Conservation (phyloP, 108 stramenopile species). For the Cyclotella kingstonii region DNA sequence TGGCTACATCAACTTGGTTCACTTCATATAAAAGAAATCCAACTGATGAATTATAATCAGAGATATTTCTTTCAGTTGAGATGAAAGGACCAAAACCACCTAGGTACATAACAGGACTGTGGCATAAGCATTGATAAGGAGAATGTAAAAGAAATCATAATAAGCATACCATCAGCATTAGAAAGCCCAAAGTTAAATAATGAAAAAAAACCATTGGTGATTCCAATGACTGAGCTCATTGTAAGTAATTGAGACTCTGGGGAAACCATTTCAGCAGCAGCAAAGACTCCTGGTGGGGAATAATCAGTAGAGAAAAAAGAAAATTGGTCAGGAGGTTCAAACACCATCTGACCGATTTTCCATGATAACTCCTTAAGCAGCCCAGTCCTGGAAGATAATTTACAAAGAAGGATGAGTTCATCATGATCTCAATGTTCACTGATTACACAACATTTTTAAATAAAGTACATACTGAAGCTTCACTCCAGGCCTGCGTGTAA, state of each 20-base stretch:
- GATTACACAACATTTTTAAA: no score
- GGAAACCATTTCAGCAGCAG: conserved; percentile 14
- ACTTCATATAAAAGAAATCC: conserved; percentile 18
- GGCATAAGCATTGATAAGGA: no score
- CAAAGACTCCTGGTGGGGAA: conserved; percentile 18
- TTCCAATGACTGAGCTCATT: conserved; percentile 9
- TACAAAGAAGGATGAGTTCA: not conserved
- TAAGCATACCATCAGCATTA: conserved; percentile 16
- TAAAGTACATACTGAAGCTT: conserved; percentile 10
- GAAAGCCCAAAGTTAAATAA: conserved; percentile 25
- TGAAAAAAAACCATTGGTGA: conserved; percentile 20
- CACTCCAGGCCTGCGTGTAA: conserved; percentile 18
- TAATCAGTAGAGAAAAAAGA: conserved; percentile 32
- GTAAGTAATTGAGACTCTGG: conserved; percentile 33
- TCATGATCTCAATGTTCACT: not conserved
- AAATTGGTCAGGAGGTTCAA: conserved; percentile 29
- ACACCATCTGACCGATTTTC: conserved; percentile 11
- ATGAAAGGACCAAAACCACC: conserved; percentile 32
- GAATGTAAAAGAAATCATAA: no score
- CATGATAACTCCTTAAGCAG: conserved; percentile 25
- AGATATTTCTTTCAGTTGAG: not conserved
- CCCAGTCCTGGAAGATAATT: not conserved
- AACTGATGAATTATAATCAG: conserved; percentile 32
- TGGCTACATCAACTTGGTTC: conserved; percentile 1
- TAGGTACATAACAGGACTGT: no score